Conservation (phyloP, 805 yeast species). For the Lipomyces yamanashiensis region DNA sequence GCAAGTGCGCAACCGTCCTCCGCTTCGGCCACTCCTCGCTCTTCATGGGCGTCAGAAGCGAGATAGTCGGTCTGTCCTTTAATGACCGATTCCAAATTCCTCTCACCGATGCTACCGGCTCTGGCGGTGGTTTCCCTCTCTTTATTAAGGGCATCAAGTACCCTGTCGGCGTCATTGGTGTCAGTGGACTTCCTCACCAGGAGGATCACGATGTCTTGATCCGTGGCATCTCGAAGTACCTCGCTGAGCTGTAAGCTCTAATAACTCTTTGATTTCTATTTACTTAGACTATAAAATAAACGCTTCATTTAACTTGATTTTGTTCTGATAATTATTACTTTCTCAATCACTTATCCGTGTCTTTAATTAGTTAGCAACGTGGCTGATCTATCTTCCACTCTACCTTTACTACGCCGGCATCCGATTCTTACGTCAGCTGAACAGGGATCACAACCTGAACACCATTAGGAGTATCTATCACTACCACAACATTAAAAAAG, state of each 20-base stretch:
- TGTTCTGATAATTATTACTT: no score
- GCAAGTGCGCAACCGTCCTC: slow-evolving; percentile 30
- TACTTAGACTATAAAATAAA: no score
- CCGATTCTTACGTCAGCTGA: no score
- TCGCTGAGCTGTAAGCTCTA: background rate
- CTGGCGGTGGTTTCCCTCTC: slow-evolving; percentile 32
- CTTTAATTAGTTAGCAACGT: no score
- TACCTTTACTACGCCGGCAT: no score
- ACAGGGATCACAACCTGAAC: no score
- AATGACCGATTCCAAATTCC: slow-evolving; percentile 16
- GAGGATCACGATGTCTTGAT: slow-evolving; percentile 25
- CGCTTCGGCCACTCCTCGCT: slow-evolving; percentile 32
- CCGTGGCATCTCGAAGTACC: slow-evolving; percentile 17
- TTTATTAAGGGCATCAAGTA: slow-evolving; percentile 21
- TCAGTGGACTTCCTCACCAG: slow-evolving; percentile 29
- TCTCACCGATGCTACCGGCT: slow-evolving; percentile 16
- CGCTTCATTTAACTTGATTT: no score
- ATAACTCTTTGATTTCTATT: no score
- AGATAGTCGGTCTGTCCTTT: slow-evolving; percentile 4
- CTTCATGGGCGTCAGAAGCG: slow-evolving; percentile 18
- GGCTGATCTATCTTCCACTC: no score
- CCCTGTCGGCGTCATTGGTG: slow-evolving; percentile 28
- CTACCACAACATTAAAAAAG: no score
- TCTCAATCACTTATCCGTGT: no score
- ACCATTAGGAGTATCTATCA: no score